Base-by-base conservation (phyloP, 495 filamentous ascomycete species). In the Cryomyces antarcticus region DNA sequence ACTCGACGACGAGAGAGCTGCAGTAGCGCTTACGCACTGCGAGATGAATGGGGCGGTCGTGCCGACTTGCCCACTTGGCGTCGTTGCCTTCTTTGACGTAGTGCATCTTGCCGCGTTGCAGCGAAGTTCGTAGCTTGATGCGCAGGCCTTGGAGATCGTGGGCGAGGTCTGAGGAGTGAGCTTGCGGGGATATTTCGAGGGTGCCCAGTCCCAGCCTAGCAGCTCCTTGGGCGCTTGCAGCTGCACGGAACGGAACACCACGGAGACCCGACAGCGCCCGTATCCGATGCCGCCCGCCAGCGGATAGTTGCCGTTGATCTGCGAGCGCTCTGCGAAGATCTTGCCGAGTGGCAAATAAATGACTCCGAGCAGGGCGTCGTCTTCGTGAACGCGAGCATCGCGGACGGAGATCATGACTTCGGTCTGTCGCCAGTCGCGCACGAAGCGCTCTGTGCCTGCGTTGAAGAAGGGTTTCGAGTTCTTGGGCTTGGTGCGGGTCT, bases 381-480 rank as follows among this genome's bases (percentile, higher is more conserved):
- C 67, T 50, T 82, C 78, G 28, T 76, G 62, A 35, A 78, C 66
- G 2, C 76, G 61, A 5, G 66, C 62, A 47, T 84, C 78, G 1
- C 75, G 61, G n/a, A 81, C 77, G 9, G 65, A 61, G 6, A 84
- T 46, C 39, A 80, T 71, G 36, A 82, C 58, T 49, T 80, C 75
- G 13, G 72, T 64, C n/a, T 60, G 67, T 10, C 58, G 60, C 68
- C 73, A 81, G 53, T 84, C 73, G n/a, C 71, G 62, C 33, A 82
- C 64, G 37, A 81, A 77, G 3, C 75, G 64, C 49, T 84, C 79
- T 0, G 71, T 77, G n/a, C 74, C 75, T 1, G 79, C 79, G 48
- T 82, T 84, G 66, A 81, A 82, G 55, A 82, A 84, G 0, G 79
- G 79, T 45, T 78, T 80, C 1, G 72, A 66, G 43, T 78, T 82